Evolutionary conservation across 495 filamentous ascomycete species (phyloP).

Genomic region (Entonaema liquescens): DNA sequence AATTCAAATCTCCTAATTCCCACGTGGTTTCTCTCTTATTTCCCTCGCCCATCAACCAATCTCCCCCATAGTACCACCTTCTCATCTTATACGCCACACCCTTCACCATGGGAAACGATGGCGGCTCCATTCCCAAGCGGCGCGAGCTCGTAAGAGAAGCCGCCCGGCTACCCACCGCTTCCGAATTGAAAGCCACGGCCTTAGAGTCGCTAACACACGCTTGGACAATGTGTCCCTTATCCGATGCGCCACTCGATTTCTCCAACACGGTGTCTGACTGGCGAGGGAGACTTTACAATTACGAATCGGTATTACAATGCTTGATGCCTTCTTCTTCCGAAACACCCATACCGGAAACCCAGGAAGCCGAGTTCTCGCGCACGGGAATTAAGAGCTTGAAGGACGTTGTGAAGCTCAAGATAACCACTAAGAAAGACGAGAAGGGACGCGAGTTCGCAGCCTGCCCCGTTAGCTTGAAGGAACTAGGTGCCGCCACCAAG

Average conservation of each 20-base stretch:
- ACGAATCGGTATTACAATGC: slow-evolving; percentile 85
- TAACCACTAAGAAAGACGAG: slow-evolving; percentile 60
- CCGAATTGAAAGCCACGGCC: slow-evolving; percentile 87
- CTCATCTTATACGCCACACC: not conserved
- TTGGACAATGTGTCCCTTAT: slow-evolving; percentile 88
- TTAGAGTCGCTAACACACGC: slow-evolving; percentile 82
- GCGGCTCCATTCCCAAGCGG: slow-evolving; percentile 87
- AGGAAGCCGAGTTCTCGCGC: slow-evolving; percentile 69
- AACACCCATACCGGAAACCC: slow-evolving; percentile 37
- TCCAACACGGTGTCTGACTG: slow-evolving; percentile 85
- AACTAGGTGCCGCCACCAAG: slow-evolving; percentile 79
- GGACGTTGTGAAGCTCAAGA: slow-evolving; percentile 90
- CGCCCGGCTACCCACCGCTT: slow-evolving; percentile 79
- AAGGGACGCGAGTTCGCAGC: slow-evolving; percentile 67
- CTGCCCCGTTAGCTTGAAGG: slow-evolving; percentile 89
- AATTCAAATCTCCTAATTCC: not conserved
- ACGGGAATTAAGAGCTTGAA: slow-evolving; percentile 77
- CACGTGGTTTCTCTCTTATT: not conserved
- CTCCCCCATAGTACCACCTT: not conserved
- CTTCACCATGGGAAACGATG: slow-evolving; percentile 88
- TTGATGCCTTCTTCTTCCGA: slow-evolving; percentile 73
- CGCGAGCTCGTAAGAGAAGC: slow-evolving; percentile 94
- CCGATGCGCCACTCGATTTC: slow-evolving; percentile 72
- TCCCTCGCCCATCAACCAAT: not conserved
- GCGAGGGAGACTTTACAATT: slow-evolving; percentile 90